Conservation (phyloP, 2,329 filamentous ascomycete species). For the Aspergillus aculeatus region DNA sequence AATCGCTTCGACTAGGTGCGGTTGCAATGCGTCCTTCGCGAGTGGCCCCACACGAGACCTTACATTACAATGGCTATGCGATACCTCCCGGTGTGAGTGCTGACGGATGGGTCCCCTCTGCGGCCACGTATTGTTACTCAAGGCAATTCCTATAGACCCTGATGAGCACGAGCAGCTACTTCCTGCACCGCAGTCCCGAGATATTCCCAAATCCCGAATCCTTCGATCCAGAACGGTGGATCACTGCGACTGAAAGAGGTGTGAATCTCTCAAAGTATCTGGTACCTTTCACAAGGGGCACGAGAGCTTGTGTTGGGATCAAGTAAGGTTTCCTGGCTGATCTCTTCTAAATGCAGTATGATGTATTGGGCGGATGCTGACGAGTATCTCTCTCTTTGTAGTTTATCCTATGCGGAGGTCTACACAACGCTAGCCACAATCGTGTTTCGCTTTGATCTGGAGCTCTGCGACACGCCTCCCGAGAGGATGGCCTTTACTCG, state of each 20-base stretch:
- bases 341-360: no score
- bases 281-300: constrained; percentile 26
- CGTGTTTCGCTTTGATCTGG: constrained; percentile 1
- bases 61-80: background rate
- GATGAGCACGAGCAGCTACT: background rate
- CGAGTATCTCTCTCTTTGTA: background rate
- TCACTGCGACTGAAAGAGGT: constrained; percentile 15
- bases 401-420: background rate
- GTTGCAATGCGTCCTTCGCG: background rate
- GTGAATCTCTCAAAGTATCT: constrained; percentile 23
- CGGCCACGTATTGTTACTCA: background rate
- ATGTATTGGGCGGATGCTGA: no score
- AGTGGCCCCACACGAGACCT: background rate
- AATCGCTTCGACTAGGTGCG: background rate
- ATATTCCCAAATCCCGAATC: background rate
- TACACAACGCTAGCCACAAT: background rate
- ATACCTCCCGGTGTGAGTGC: background rate
- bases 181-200: background rate
- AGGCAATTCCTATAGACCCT: background rate
- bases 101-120: background rate
- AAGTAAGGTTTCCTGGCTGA: constrained; percentile 19
- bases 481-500: background rate
- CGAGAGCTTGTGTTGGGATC: constrained; percentile 23
- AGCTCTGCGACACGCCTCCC: background rate
- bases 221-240: constrained; percentile 19